These are phyloP conservation scores for Phaffomyces opuntiae DNA, from an alignment of 805 yeast genomes.

Conservation along the genomic window DNA sequence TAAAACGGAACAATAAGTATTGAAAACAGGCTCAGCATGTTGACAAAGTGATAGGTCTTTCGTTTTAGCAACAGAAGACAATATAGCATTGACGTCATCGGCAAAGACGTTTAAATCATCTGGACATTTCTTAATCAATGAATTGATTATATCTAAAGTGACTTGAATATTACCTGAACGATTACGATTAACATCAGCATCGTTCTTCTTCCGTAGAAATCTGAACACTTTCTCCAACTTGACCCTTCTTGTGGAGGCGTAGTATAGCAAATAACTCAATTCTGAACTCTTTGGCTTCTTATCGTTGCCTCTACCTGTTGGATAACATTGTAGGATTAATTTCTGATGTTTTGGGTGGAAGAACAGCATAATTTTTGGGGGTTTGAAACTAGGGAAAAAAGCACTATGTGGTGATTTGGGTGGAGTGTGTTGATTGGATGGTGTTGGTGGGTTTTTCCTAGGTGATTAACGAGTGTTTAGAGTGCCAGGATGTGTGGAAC, in stretches of 20 bases:
- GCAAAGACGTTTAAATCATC: slow-evolving; percentile 86
- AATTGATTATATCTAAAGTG: slow-evolving; percentile 61
- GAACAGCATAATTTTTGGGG: slow-evolving; percentile 20
- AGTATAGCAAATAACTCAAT: slow-evolving; percentile 77
- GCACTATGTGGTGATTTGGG: too few species aligned
- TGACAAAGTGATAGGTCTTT: slow-evolving; percentile 60
- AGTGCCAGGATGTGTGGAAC: too few species aligned
- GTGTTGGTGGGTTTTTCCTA: too few species aligned
- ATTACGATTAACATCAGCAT: slow-evolving; percentile 50
- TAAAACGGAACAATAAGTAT: slow-evolving; percentile 41
- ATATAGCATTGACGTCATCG: slow-evolving; percentile 52
- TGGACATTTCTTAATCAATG: slow-evolving; percentile 66
- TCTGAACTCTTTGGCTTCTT: slow-evolving; percentile 92
- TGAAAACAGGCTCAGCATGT: slow-evolving; percentile 40
- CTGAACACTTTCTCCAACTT: slow-evolving; percentile 82
- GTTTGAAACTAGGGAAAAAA: background rate
- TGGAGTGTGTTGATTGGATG: too few species aligned
- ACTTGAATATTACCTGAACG: slow-evolving; percentile 79
- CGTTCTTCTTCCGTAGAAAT: slow-evolving; percentile 57
- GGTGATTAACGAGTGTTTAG: too few species aligned
- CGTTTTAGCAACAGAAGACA: slow-evolving; percentile 42
- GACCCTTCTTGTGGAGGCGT: slow-evolving; percentile 83
- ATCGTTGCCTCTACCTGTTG: slow-evolving; percentile 78
- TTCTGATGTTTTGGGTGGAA: slow-evolving; percentile 83
- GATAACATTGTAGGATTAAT: slow-evolving; percentile 86